These are phyloP conservation scores for Melastoma candidum DNA, from an alignment of 441 rosid genomes.

Conservation along the genomic window DNA sequence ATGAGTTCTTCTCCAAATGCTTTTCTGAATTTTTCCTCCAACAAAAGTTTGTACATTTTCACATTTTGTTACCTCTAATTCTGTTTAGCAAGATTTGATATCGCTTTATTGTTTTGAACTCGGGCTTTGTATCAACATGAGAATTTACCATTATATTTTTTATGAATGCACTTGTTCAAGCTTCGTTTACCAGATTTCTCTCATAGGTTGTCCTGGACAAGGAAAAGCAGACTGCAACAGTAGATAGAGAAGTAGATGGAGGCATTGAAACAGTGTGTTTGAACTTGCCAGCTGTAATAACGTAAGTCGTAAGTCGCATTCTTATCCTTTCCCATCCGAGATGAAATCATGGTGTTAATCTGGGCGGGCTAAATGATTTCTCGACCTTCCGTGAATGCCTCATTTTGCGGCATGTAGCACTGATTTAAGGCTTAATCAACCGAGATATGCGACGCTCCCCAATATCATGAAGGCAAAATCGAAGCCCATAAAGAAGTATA, in stretches of 20 bases:
- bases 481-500: slow-evolving; percentile 63
- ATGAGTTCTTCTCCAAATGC: no score
- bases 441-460: slow-evolving; percentile 89
- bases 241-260: slow-evolving; percentile 93
- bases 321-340: background rate
- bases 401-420: slow-evolving; percentile 37
- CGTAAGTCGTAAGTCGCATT: slow-evolving; percentile 47
- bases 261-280: slow-evolving; percentile 76
- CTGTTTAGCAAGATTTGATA: no score
- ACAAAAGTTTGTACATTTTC: no score
- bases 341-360: background rate
- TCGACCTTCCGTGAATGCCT: slow-evolving; percentile 4
- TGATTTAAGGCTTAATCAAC: slow-evolving; percentile 88
- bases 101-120: no score
- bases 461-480: slow-evolving; percentile 96
- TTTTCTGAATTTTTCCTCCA: no score
- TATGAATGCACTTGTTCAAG: no score
- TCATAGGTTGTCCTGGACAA: slow-evolving; percentile 77
- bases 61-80: no score
- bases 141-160: no score
- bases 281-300: slow-evolving; percentile 79
- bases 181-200: slow-evolving; percentile 4
- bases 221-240: slow-evolving; percentile 56
- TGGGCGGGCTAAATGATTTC: background rate
- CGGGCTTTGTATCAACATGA: no score